phyloP scores from a whole-genome alignment of 805 yeast genomes.

The Saturnispora sekii region DNA sequence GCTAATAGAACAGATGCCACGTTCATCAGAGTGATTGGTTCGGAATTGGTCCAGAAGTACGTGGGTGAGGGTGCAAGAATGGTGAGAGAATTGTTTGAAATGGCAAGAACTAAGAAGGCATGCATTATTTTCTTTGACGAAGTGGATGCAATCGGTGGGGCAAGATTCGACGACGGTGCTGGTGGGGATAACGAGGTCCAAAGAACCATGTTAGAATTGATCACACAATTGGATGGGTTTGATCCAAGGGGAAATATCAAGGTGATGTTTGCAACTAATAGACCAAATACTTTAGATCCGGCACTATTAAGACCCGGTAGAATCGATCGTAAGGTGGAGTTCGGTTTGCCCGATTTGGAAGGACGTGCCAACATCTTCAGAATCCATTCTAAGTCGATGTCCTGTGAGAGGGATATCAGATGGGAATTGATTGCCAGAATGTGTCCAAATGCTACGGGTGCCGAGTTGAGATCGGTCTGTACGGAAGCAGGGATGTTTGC shows the following conservation, averaged over 20 bases:
- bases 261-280: slow-evolving; percentile 98
- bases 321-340: slow-evolving; percentile 97
- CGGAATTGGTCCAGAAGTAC: slow-evolving; percentile 95
- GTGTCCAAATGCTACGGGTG: slow-evolving; percentile 98
- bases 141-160: slow-evolving; percentile 98
- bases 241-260: slow-evolving; percentile 98
- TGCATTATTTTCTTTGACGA: slow-evolving; percentile 98
- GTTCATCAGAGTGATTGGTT: slow-evolving; percentile 94
- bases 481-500: slow-evolving; percentile 99
- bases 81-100: slow-evolving; percentile 97
- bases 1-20: slow-evolving; percentile 99
- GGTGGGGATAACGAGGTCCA: slow-evolving; percentile 99
- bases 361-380: slow-evolving; percentile 97
- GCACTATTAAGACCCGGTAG: slow-evolving; percentile 97
- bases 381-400: slow-evolving; percentile 95
- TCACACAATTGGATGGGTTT: slow-evolving; percentile 96
- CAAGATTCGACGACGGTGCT: slow-evolving; percentile 99
- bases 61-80: slow-evolving; percentile 99
- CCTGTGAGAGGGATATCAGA: slow-evolving; percentile 92
- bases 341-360: slow-evolving; percentile 90
- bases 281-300: slow-evolving; percentile 97
- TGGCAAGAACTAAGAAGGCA: slow-evolving; percentile 98
- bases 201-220: slow-evolving; percentile 96
- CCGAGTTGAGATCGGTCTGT: slow-evolving; percentile 95
- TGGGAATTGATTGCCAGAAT: slow-evolving; percentile 97